Evolutionary conservation across 1,284 basidiomycete species (phyloP).

Genomic region (Cryptococcus neoformans): DNA sequence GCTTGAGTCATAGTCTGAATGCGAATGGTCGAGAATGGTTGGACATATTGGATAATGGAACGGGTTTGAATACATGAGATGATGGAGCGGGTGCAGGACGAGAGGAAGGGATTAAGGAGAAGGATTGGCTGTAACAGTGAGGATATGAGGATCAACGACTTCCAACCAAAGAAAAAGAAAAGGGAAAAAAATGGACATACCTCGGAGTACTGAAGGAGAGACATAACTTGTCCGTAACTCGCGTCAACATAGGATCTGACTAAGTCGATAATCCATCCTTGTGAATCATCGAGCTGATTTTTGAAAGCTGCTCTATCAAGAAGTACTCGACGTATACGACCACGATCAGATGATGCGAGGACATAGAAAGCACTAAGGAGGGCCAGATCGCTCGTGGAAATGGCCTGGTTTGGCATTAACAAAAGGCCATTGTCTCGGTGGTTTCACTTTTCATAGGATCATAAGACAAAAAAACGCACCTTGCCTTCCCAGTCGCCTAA

Average conservation of each 20-base stretch:
- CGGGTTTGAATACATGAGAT: conserved; percentile 27
- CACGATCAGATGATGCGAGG: conserved; percentile 27
- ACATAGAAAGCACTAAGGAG: conserved; percentile 22
- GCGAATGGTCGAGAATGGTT: conserved; percentile 35
- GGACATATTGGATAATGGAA: conserved; percentile 40
- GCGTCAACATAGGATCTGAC: conserved; percentile 38
- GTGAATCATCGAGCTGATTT: conserved; percentile 29
- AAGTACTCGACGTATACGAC: conserved; percentile 26
- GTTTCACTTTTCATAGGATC: no score
- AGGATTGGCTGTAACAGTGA: conserved; percentile 5
- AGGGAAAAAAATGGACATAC: conserved; percentile 15
- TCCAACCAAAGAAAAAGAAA: background rate
- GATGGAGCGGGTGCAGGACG: conserved; percentile 14
- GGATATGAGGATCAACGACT: background rate
- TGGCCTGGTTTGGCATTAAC: conserved; percentile 13
- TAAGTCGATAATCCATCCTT: conserved; percentile 36
- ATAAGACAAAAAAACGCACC: conserved; percentile 5
- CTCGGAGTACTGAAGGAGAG: conserved; percentile 9
- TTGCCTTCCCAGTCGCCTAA: conserved; percentile 33
- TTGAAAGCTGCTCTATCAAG: conserved; percentile 34
- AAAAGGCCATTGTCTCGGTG: no score
- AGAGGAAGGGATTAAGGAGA: conserved; percentile 22
- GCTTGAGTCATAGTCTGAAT: conserved; percentile 35
- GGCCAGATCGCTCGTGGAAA: conserved; percentile 34
- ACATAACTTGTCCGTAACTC: conserved; percentile 32